These are phyloP conservation scores for Setomelanomma holmii DNA, from an alignment of 2,329 filamentous ascomycete species.

Conservation along the genomic window DNA sequence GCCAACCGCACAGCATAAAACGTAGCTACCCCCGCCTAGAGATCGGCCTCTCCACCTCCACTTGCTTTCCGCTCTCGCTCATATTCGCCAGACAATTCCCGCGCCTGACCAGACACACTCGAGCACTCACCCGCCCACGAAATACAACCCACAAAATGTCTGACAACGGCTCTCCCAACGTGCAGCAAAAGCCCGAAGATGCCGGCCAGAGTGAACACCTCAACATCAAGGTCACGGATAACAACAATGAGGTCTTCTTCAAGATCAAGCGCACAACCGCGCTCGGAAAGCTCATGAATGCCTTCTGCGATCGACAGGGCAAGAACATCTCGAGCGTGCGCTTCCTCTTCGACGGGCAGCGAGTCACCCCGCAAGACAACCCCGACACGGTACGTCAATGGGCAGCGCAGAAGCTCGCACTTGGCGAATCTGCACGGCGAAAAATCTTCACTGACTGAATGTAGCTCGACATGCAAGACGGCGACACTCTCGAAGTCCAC, in stretches of 20 bases:
- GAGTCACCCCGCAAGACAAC: slow-evolving; percentile 87
- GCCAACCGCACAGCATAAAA: slow-evolving; percentile 28
- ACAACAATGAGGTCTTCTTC: slow-evolving; percentile 99
- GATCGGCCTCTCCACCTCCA: slow-evolving; percentile 32
- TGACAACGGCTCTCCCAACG: slow-evolving; percentile 51
- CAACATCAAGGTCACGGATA: slow-evolving; percentile 99
- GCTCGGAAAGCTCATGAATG: slow-evolving; percentile 97
- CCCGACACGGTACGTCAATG: slow-evolving; percentile 78
- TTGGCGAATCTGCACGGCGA: background rate
- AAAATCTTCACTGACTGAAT: too few relatives aligned
- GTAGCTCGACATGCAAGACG: slow-evolving; percentile 95
- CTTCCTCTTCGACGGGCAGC: slow-evolving; percentile 94
- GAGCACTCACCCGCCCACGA: background rate
- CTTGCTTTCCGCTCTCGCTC: slow-evolving; percentile 15
- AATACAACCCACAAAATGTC: slow-evolving; percentile 42
- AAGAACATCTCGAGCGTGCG: slow-evolving; percentile 85
- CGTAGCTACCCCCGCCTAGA: slow-evolving; percentile 24
- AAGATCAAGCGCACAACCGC: slow-evolving; percentile 98
- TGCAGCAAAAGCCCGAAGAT: slow-evolving; percentile 54
- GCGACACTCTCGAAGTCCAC: slow-evolving; percentile 95
- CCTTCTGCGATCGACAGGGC: slow-evolving; percentile 95
- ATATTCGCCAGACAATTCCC: slow-evolving; percentile 31
- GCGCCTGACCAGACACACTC: slow-evolving; percentile 7
- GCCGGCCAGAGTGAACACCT: slow-evolving; percentile 75
- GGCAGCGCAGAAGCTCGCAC: background rate